Evolutionary conservation across 2,329 filamentous ascomycete genomes (phyloP), one percentile per base, ranked within the genome.

Genomic region (Fonsecaea pedrosoi): DNA sequence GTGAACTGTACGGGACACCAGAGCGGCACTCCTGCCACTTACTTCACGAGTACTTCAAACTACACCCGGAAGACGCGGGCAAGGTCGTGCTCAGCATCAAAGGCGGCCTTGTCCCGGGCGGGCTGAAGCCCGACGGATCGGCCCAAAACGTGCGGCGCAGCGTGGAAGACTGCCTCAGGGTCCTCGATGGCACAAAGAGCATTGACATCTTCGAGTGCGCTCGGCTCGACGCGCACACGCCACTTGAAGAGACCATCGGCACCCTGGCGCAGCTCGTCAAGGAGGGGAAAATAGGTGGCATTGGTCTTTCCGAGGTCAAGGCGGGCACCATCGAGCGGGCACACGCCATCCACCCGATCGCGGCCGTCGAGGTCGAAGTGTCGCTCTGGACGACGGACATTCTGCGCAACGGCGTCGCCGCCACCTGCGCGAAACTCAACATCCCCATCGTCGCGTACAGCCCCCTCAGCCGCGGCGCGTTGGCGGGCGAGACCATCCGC

Each of bases 31-130:
- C 83, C 1, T 77, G 89, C 73, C 83, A 85, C 37, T 77, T 90
- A 9, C 77, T 91, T 35, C 83, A 86, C 67, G 80, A 82, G 32
- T 91, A 90, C 78, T 89, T 91, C 73, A 81, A 81, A 37, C 82
- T 84, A 67, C 85, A 90, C 73, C 88, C 89, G 1, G 85, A 88
- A 68, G 86, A 90, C 69, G 87, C 87, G 7, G 79, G 83, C 58
- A 86, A 87, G 73, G 81, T 90, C 9, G 81, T 89, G 10, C 77
- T 91, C 55, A 83, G 82, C 72, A 83, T 91, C 74, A 91, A 91
- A 78, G 88, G 88, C 34, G 85, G 82, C 7, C 42, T 80, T 37
- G 74, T 82, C 53, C 66, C 76, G 1, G 70, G 74, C 5, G 76
- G 71, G 8, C 71, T 81, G 42, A 62, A 60, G 1, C 81, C 83